phyloP scores from a whole-genome alignment of 2,329 filamentous ascomycete species.

The Rutstroemia sydowiana region DNA sequence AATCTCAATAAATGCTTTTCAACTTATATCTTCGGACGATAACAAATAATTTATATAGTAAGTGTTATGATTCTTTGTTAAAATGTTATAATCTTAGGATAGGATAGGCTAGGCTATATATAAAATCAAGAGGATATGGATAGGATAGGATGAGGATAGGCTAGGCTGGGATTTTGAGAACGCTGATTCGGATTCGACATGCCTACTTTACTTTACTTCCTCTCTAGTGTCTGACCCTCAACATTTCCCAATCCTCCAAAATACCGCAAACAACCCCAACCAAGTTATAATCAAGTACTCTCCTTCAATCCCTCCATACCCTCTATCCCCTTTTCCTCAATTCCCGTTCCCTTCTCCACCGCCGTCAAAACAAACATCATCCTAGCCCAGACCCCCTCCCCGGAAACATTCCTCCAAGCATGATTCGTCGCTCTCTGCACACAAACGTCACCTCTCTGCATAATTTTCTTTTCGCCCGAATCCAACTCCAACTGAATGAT shows the following conservation, averaged over 20 bases:
- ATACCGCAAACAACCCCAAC: background rate
- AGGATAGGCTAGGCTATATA: too few species aligned
- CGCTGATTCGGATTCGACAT: too few species aligned
- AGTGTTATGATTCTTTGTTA: too few species aligned
- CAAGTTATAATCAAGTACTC: background rate
- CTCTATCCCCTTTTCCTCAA: slow-evolving; percentile 15
- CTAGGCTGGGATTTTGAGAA: too few species aligned
- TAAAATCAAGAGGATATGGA: too few species aligned
- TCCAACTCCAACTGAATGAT: slow-evolving; percentile 36
- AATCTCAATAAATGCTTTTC: too few species aligned
- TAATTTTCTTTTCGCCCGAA: slow-evolving; percentile 33
- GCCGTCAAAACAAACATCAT: slow-evolving; percentile 24
- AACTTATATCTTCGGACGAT: too few species aligned
- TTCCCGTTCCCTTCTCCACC: slow-evolving; percentile 10
- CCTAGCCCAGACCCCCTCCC: slow-evolving; percentile 18
- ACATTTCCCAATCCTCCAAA: background rate
- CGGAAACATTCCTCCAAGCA: slow-evolving; percentile 31
- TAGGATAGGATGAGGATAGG: too few species aligned
- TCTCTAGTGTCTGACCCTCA: too few species aligned
- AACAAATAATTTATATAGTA: too few species aligned
- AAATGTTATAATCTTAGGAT: too few species aligned
- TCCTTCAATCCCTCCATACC: slow-evolving; percentile 5
- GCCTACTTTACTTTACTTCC: too few species aligned
- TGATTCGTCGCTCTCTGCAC: slow-evolving; percentile 40
- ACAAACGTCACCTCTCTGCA: slow-evolving; percentile 36